Evolutionary conservation across 2,329 filamentous ascomycete genomes (phyloP), one percentile per base, ranked within the genome.

Genomic region (Aspergillus felis): DNA sequence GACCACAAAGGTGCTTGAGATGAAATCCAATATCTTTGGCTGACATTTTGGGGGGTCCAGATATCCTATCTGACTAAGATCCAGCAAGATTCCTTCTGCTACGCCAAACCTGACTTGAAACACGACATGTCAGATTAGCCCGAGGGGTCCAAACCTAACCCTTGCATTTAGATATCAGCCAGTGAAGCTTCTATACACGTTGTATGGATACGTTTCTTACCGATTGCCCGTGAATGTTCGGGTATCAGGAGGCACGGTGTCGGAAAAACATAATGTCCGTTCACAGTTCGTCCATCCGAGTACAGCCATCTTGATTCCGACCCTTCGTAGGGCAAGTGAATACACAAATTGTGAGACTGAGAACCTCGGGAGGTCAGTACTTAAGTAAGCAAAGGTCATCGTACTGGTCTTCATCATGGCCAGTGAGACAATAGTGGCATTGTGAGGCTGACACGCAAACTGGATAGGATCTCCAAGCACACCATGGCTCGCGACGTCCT

Each of bases 401-500:
- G 12, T 14, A 14, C 20, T 25, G 44, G 20, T 7, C 14, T 24
- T 47, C 44, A 24, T 25, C 28, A 38, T 25, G 17, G 10, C 24
- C 32, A n/a, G 28, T 28, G 17, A n/a, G 42, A 53, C 50, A 28
- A 27, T 35, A 44, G 48, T 20, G 27, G 14, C 35, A 41, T n/a
- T 35, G 29, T n/a, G 48, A 35, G 38, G 41, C 56, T 63, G 24
- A 64, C 54, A 56, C 28, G 27, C 29, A 24, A 47, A 24, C 44
- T 44, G 57, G 58, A 64, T 66, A 67, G 64, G 65, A 63, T 65
- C 63, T 66, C 60, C 32, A 29, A 54, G 38, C 42, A 48, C 65
- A 71, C 58, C 56, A 74, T 74, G 74, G 64, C 70, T 64, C 71
- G 71, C 61, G 68, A 68, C 66, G 58, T 71, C 57, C 57, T 74